Conservation (phyloP, 164 flowering plant species). For the Liriodendron chinense region DNA sequence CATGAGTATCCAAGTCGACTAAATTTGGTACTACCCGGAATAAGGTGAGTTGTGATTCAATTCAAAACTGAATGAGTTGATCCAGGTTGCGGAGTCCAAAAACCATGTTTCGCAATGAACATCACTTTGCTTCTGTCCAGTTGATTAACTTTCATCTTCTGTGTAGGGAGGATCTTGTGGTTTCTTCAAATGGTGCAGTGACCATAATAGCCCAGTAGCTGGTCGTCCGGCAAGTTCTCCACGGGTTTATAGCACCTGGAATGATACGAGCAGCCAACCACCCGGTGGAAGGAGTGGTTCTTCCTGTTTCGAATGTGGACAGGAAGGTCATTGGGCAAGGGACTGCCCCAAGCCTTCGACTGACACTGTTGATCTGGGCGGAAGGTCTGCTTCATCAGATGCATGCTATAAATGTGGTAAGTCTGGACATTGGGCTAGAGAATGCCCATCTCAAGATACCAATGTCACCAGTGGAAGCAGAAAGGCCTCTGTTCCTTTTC, state of each 20-base stretch:
- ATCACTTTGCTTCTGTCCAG: background rate
- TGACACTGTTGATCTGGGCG: conserved; percentile 12
- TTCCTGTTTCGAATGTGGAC: conserved; percentile 41
- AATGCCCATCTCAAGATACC: conserved; percentile 25
- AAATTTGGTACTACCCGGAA: too few species aligned
- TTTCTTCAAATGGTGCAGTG: conserved; percentile 44
- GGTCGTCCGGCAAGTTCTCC: conserved; percentile 10
- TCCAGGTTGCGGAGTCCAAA: too few species aligned
- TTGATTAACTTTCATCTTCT: background rate
- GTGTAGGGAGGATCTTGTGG: conserved; percentile 34
- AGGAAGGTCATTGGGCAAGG: conserved; percentile 50
- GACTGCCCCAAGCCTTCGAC: conserved; percentile 31
- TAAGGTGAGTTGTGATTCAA: too few species aligned
- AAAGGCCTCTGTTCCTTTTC: conserved; percentile 1
- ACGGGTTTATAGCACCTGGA: conserved; percentile 11
- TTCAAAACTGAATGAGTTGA: too few species aligned
- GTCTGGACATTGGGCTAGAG: conserved; percentile 49
- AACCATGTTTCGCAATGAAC: too few species aligned
- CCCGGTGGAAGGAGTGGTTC: conserved; percentile 20
- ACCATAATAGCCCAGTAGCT: conserved; percentile 10
- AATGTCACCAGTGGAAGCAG: conserved; percentile 9
- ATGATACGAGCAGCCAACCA: conserved; percentile 20
- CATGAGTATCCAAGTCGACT: too few species aligned
- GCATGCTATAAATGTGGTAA: conserved; percentile 38
- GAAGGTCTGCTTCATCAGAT: conserved; percentile 24